Evolutionary conservation across 352 stramenopile genomes (phyloP).

Genomic region (Pythium dissotocum): DNA sequence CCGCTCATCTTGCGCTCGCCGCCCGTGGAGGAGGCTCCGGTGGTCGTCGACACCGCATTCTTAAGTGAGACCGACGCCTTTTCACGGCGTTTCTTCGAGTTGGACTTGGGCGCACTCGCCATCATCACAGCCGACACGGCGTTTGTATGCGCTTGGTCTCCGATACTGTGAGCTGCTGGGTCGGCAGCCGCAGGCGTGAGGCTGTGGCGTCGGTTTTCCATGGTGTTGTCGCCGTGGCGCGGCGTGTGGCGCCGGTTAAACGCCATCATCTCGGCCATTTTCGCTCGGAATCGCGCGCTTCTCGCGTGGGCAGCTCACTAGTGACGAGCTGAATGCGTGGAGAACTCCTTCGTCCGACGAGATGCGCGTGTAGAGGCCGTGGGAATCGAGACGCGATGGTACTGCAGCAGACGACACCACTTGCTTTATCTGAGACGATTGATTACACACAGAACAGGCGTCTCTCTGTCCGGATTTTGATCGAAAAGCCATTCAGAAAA

Average conservation of each 20-base stretch:
- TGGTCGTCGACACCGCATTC: neutral
- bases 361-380: neutral
- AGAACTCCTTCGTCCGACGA: neutral
- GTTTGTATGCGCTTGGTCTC: conserved; percentile 7
- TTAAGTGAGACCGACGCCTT: too few relatives aligned
- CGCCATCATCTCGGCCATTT: conserved; percentile 22
- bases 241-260: conserved; percentile 22
- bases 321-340: neutral
- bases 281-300: neutral
- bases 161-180: neutral
- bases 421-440: neutral
- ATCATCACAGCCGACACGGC: neutral
- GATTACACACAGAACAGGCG: neutral
- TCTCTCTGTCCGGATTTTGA: neutral
- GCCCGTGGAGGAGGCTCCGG: neutral
- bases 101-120: neutral
- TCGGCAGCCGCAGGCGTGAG: neutral
- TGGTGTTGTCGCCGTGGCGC: neutral
- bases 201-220: neutral
- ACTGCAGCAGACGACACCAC: neutral
- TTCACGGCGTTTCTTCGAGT: conserved; percentile 9
- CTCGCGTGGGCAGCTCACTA: neutral
- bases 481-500: neutral
- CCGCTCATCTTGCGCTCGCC: conserved; percentile 23
- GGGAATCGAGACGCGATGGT: neutral